These are phyloP conservation scores for Darksidea phi DNA, from an alignment of 495 filamentous ascomycete species.

Conservation along the genomic window DNA sequence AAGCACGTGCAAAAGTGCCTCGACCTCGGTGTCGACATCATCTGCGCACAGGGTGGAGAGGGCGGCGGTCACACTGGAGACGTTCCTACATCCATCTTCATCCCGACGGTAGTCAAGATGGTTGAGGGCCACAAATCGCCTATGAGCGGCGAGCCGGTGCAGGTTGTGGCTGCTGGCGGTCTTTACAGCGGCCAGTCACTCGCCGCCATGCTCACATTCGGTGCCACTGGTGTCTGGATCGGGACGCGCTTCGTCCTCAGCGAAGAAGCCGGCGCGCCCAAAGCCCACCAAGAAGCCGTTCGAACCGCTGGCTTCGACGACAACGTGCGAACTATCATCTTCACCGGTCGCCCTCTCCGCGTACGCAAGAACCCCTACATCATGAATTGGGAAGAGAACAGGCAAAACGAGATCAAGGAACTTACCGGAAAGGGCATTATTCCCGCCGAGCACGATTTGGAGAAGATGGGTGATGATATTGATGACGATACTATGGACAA, in stretches of 20 bases:
- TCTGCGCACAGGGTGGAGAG: conserved; percentile 91
- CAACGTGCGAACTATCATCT: conserved; percentile 94
- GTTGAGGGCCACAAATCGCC: conserved; percentile 79
- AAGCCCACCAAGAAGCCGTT: conserved; percentile 95
- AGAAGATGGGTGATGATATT: conserved; percentile 70
- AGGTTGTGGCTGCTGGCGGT: conserved; percentile 90
- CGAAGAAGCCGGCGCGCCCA: conserved; percentile 90
- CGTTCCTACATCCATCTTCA: conserved; percentile 83
- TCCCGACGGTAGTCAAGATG: conserved; percentile 84
- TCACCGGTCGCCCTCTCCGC: conserved; percentile 91
- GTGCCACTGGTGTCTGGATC: conserved; percentile 90
- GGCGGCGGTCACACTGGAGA: conserved; percentile 90
- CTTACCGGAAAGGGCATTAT: conserved; percentile 84
- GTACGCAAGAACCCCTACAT: conserved; percentile 94
- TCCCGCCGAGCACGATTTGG: conserved; percentile 91
- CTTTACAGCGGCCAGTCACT: conserved; percentile 90
- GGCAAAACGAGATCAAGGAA: conserved; percentile 82
- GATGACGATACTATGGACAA: conserved; percentile 84
- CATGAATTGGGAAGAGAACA: conserved; percentile 91
- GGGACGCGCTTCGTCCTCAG: conserved; percentile 92
- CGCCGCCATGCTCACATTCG: conserved; percentile 88
- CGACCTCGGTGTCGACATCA: conserved; percentile 83
- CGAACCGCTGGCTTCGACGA: conserved; percentile 89
- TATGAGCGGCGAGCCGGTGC: conserved; percentile 80
- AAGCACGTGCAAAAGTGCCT: conserved; percentile 96